phyloP scores from a whole-genome alignment of 192 early-diverging fungal species.

The Rhizophagus clarus region DNA sequence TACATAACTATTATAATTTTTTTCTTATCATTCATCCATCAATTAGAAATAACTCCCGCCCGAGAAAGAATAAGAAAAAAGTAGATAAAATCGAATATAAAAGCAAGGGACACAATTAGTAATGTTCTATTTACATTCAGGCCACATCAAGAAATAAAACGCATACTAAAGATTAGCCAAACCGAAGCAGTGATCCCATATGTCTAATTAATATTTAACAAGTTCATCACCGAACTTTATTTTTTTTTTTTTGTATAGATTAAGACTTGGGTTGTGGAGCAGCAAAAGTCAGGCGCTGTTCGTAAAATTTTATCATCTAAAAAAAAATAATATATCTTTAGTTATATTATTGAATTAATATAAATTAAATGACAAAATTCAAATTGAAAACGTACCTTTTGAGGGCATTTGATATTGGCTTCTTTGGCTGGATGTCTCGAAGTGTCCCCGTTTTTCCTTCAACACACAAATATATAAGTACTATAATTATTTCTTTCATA shows the following conservation, averaged over 20 bases:
- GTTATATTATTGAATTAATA: background rate
- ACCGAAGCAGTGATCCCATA: background rate
- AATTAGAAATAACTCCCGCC: background rate
- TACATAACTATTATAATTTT: background rate
- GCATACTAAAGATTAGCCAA: background rate
- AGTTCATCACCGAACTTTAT: too few species aligned
- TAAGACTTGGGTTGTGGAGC: background rate
- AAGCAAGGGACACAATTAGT: background rate
- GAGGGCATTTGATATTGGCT: constrained; percentile 28
- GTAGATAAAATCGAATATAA: background rate
- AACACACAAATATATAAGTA: background rate
- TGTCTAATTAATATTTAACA: constrained; percentile 1
- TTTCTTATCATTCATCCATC: background rate
- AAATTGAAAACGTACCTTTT: constrained; percentile 25
- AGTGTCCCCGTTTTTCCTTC: constrained; percentile 26
- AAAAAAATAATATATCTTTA: background rate
- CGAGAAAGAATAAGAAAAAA: background rate
- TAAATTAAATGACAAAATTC: too few species aligned
- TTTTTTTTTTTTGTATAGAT: background rate
- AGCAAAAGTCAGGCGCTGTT: constrained; percentile 33
- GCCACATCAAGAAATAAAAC: background rate
- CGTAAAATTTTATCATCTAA: constrained; percentile 34
- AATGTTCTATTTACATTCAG: constrained; percentile 23
- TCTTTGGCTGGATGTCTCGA: constrained; percentile 30
- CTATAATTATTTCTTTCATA: background rate